Base-by-base conservation (phyloP, 495 filamentous ascomycete genomes). In the Neurospora intermedia region DNA sequence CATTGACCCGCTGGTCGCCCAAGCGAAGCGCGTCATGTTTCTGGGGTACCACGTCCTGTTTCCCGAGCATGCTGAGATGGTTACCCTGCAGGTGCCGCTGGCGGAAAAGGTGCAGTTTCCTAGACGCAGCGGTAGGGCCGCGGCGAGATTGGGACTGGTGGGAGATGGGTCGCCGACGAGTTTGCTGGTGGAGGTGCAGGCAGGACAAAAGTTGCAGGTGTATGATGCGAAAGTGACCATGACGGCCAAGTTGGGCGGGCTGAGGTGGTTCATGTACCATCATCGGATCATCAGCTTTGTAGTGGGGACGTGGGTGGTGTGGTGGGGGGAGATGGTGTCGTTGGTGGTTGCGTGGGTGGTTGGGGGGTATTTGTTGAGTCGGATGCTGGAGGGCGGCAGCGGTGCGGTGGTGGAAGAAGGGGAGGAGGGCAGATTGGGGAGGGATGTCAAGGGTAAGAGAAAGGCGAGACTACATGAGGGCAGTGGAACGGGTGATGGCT, bases 221-320 rank as follows among this genome's bases (percentile, higher is more conserved):
- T 98, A 98, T 77, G 82, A 84, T 15, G 91, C 89, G 1, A 82
- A 78, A 20, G 86, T 97, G 66, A 85, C 85, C 18, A 88, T 99
- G 31, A 85, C 82, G 15, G 94, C 96, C 2, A 85, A 87, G 59
- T 89, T 98, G 73, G 83, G 84, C 27, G 96, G 94, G 0, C 77
- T 98, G 73, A 87, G 91, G 72, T 94, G 92, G 91, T 77, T 93
- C 39, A 97, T 99, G 92, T 94, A 93, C 74, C 88, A 91, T 31
- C 90, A 93, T 82, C 89, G 90, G 43, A 73, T 94, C 40, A 79
- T 89, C 2, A 88, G 89, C 13, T 93, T 93, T 74, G 46, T 92
- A 1, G 74, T 91, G 3, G 91, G 91, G 71, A 92, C 88, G 5
- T 81, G 78, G 4, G 62, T 87, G 38, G 97, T 98, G 80, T 98